Evolutionary conservation across 2,329 filamentous ascomycete genomes (phyloP), one percentile per base, ranked within the genome.

Genomic region (Verruconis gallopava): DNA sequence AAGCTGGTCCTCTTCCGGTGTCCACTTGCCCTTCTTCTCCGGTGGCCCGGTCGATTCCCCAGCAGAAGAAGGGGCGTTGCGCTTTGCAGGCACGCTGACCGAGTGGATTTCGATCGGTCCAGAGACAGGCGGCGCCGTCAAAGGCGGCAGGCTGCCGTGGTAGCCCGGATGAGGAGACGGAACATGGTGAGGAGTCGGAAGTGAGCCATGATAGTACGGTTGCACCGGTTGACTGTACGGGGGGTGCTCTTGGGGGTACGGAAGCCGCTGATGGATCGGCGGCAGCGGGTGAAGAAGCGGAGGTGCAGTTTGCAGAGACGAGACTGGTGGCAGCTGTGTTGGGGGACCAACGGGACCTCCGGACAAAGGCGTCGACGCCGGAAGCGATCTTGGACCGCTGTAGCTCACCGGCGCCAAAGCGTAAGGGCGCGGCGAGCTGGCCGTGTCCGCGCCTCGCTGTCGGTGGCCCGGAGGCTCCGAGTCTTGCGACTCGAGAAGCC

Each of bases 1-100:
- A 38, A 91, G 67, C n/a, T 82, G 77, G 61, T 96, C 86, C 60
- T 96, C 89, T 47, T 95, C 85, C 1, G 81, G 71, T 4, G 85
- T 93, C 91, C 91, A 96, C 63, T 96, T 96, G 57, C 85, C 93
- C 61, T 95, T 86, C 64, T 89, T 93, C 67, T 91, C 93, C 22
- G 85, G 83, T 15, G 84, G 85, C 17, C 41, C 41, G 25, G 33
- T 20, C 2, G 21, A 30, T 20, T 37, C 42, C 36, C 28, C 67
- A 28, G 60, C 58, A 2, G 68, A 61, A 48, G 66, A 60, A 39
- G 68, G 59, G 36, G 61, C 57, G 33, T 64, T 47, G 38, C 62
- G 55, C 48, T 64, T 64, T 60, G 47, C 51, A 54, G 21, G 40
- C 21, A 43, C 35, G 17, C 22, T 20, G 19, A 21, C 32, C 11